A percentile compares a stretch with the other conserved stretches of the same genome.
These are phyloP conservation scores for Phytophthora pluvialis DNA, from an alignment of 352 stramenopile species.

Conservation along the genomic window DNA sequence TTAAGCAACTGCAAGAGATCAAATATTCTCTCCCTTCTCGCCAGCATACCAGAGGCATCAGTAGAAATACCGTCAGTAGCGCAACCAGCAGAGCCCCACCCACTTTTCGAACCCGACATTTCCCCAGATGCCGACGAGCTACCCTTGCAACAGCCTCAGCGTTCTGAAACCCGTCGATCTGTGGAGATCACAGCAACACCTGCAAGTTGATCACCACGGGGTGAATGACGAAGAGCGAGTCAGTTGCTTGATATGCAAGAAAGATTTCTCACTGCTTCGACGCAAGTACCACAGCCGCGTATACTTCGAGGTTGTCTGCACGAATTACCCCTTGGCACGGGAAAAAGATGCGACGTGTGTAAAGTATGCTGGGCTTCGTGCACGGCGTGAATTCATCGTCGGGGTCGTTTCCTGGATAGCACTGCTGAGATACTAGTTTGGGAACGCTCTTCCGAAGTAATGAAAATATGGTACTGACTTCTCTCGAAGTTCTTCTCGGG, in stretches of 20 bases:
- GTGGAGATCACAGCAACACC: no score
- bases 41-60: no score
- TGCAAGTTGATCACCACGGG: conserved; percentile 4
- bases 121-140: no score
- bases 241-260: conserved; percentile 15
- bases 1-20: not conserved
- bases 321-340: conserved; percentile 15
- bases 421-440: conserved; percentile 1
- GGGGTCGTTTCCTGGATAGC: not conserved
- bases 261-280: conserved; percentile 20
- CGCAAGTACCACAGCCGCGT: conserved; percentile 24
- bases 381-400: not conserved
- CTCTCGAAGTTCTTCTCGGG: no score
- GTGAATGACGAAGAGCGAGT: conserved; percentile 19
- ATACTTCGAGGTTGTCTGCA: conserved; percentile 23
- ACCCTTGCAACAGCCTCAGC: not conserved
- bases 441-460: not conserved
- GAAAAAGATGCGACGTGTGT: conserved; percentile 21
- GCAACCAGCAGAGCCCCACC: not conserved
- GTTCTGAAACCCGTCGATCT: not conserved
- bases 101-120: not conserved
- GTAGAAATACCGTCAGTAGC: not conserved
- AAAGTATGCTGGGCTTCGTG: conserved; percentile 4
- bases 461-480: no score
- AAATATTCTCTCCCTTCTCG: no score